Evolutionary conservation across 2,329 filamentous ascomycete species (phyloP), one percentile per base, ranked within the genome.

Genomic region (Pezicula radicicola): DNA sequence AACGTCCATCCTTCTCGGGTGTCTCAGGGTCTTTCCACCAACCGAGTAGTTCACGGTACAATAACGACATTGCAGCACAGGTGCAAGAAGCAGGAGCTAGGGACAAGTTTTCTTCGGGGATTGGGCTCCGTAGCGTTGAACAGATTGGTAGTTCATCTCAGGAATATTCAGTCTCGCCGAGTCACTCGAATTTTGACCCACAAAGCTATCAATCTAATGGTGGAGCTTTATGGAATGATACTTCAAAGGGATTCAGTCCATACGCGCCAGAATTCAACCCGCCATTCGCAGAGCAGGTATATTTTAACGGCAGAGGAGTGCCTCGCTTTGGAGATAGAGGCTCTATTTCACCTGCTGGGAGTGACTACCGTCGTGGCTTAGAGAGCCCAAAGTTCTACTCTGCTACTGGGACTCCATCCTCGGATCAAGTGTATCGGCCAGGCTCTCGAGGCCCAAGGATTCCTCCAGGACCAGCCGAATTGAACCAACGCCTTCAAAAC

Each of bases 21-120:
- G 74, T 75, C 33, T 71, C 74, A 3, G 63, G 71, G 6, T 79
- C 80, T 0, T 75, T 78, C 52, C 74, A 72, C 4, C 75, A 78
- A 54, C 65, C 70, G 42, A 76, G 73, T 54, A 68, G 67, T 15
- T 66, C 70, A 9, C 58, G 60, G 30, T 65, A 57, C 41, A 41
- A 27, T 37, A 60, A 66, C 12, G 44, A 60, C 10, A 51, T 45
- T 30, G n/a, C 43, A 19, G 35, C 40, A 19, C 46, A 46, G 15
- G 46, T 54, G 19, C 61, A 61, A 48, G 63, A 66, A 45, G 51
- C 54, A 12, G 64, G 64, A 13, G 37, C 65, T 39, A 58, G 53
- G 40, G 63, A 66, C 21, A 64, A 60, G 44, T 56, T 67, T 55
- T 57, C 57, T 55, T 57, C 57, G 21, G 58, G 48, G 9, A 54